Evolutionary conservation across 163 green algal species (phyloP).

Genomic region (Scenedesmus sp.): DNA sequence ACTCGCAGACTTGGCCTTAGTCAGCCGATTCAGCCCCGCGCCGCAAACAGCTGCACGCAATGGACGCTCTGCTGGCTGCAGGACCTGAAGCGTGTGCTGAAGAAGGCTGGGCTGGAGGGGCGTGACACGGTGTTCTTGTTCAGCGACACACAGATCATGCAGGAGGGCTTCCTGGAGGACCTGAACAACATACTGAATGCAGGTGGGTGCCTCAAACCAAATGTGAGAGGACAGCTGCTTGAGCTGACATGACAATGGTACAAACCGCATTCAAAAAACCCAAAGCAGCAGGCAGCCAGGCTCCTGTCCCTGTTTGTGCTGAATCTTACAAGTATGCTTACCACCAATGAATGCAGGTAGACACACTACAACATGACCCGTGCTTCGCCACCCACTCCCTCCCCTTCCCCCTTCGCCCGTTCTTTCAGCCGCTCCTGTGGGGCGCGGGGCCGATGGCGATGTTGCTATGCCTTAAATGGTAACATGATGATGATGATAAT

Average conservation of each 20-base stretch:
- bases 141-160: slow-evolving; percentile 86
- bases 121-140: slow-evolving; percentile 87
- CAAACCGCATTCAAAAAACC: neutral
- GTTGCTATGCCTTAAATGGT: too few species aligned
- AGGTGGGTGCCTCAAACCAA: slow-evolving; percentile 31
- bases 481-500: too few species aligned
- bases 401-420: too few species aligned
- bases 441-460: too few species aligned
- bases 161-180: slow-evolving; percentile 81
- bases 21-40: too few species aligned
- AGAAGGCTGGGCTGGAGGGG: slow-evolving; percentile 78
- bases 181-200: slow-evolving; percentile 91
- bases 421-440: too few species aligned
- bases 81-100: slow-evolving; percentile 83
- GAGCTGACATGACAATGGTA: neutral
- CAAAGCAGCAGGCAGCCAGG: neutral
- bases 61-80: neutral
- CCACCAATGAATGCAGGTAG: neutral
- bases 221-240: neutral
- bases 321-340: neutral
- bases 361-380: neutral
- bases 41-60: neutral
- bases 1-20: too few species aligned
- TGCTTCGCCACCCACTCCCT: too few species aligned
- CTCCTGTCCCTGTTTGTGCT: neutral